A percentile compares a stretch with the other conserved stretches of the same genome.
Conservation (phyloP, 768 basidiomycete genomes). For the Clitopilus passeckerianus region DNA sequence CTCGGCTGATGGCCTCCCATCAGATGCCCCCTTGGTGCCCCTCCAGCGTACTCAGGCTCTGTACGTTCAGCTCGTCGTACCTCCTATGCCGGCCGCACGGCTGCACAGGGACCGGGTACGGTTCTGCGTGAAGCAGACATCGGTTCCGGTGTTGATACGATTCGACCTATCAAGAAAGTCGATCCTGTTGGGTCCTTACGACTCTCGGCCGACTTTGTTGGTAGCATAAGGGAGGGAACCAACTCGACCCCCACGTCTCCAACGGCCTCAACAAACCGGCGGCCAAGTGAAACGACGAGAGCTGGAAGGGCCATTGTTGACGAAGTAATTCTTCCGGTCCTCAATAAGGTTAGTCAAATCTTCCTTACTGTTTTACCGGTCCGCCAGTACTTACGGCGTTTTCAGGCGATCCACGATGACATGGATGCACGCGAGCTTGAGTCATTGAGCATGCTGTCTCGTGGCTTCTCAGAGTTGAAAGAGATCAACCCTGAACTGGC, state of each 20-base stretch:
- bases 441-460: conserved; percentile 81
- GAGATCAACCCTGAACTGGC: conserved; percentile 81
- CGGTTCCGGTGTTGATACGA: conserved; percentile 86
- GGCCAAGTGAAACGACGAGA: conserved; percentile 51
- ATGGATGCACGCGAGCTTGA: conserved; percentile 89
- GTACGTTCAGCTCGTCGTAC: conserved; percentile 60
- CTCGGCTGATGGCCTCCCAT: conserved; percentile 38
- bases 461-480: conserved; percentile 85
- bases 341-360: conserved; percentile 56
- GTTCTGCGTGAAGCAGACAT: conserved; percentile 76
- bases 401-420: conserved; percentile 69
- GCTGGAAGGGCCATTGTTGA: conserved; percentile 71
- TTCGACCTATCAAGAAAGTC: conserved; percentile 90
- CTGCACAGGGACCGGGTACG: conserved; percentile 60
- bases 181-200: conserved; percentile 74
- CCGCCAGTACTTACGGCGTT: background rate
- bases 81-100: conserved; percentile 75
- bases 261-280: conserved; percentile 38
- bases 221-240: conserved; percentile 58
- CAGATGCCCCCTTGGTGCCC: conserved; percentile 42
- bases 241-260: conserved; percentile 45
- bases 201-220: conserved; percentile 78
- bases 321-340: conserved; percentile 77
- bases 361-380: background rate
- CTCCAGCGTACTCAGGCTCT: conserved; percentile 73